phyloP scores from a whole-genome alignment of 2,329 filamentous ascomycete genomes.

The Bipolaris victoriae region DNA sequence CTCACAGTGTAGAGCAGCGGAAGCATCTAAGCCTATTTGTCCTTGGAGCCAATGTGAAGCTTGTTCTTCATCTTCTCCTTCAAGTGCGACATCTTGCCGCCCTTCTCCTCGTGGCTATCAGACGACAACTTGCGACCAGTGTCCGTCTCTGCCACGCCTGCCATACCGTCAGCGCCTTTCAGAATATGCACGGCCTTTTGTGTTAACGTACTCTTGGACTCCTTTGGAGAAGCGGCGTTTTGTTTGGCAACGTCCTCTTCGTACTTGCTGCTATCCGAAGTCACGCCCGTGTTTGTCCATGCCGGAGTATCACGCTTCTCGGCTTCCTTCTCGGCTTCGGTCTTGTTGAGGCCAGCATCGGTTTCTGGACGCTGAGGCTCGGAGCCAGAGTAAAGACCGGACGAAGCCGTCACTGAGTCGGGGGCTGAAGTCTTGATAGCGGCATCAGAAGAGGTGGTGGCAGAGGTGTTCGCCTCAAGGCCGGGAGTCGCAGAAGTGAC shows the following conservation, averaged over 20 bases:
- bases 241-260: conserved; percentile 68
- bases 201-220: conserved; percentile 47
- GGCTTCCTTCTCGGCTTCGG: conserved; percentile 27
- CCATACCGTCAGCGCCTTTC: conserved; percentile 43
- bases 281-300: conserved; percentile 62
- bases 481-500: conserved; percentile 13
- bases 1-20: not conserved
- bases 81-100: conserved; percentile 58
- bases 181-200: conserved; percentile 21
- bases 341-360: conserved; percentile 20
- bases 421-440: conserved; percentile 23
- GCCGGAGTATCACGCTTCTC: conserved; percentile 46
- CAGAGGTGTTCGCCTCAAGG: conserved; percentile 9
- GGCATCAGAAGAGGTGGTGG: conserved; percentile 13
- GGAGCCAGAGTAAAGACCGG: conserved; percentile 11
- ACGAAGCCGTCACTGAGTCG: conserved; percentile 18
- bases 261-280: conserved; percentile 58
- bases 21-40: conserved; percentile 25
- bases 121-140: conserved; percentile 51
- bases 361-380: conserved; percentile 24
- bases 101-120: conserved; percentile 28
- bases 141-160: conserved; percentile 62
- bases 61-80: conserved; percentile 73
- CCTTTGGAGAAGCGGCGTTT: conserved; percentile 49
- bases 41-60: conserved; percentile 59